Conservation (phyloP, 2,329 filamentous ascomycete species). For the Pseudocercospora ulei region DNA sequence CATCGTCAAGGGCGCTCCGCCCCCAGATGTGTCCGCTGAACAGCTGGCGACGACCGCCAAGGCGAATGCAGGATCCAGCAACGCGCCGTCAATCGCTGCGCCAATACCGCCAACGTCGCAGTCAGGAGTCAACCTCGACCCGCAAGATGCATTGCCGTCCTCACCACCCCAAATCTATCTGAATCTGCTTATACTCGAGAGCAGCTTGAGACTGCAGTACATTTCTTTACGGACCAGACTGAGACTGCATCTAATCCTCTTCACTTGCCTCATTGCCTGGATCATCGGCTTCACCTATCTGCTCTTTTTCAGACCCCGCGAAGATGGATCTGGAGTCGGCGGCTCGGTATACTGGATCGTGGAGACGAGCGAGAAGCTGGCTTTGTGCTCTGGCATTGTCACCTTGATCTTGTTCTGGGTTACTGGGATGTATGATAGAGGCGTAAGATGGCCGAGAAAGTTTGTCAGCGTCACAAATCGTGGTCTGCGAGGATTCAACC, state of each 20-base stretch:
- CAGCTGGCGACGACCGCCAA: slow-evolving; percentile 36
- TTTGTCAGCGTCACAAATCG: slow-evolving; percentile 87
- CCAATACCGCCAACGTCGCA: slow-evolving; percentile 31
- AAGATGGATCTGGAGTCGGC: slow-evolving; percentile 82
- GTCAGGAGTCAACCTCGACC: slow-evolving; percentile 47
- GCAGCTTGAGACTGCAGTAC: slow-evolving; percentile 84
- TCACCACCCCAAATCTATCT: slow-evolving; percentile 94
- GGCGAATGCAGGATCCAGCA: slow-evolving; percentile 23
- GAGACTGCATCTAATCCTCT: slow-evolving; percentile 86
- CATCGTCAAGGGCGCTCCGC: slow-evolving; percentile 80
- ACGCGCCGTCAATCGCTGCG: slow-evolving; percentile 40
- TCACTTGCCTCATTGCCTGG: slow-evolving; percentile 71
- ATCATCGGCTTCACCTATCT: slow-evolving; percentile 76
- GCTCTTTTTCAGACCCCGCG: slow-evolving; percentile 87
- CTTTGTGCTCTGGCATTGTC: slow-evolving; percentile 80
- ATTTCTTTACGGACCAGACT: slow-evolving; percentile 78
- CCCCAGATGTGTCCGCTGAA: slow-evolving; percentile 47
- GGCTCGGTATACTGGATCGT: slow-evolving; percentile 95
- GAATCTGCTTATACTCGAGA: slow-evolving; percentile 93
- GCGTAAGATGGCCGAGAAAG: slow-evolving; percentile 82
- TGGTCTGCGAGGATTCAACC: slow-evolving; percentile 83
- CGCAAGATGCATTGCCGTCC: slow-evolving; percentile 71
- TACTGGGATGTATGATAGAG: slow-evolving; percentile 92
- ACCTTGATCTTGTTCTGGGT: slow-evolving; percentile 83
- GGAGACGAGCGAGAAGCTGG: slow-evolving; percentile 80